phyloP scores from a whole-genome alignment of 192 early-diverging fungal species.

The Oehlia diaphana region DNA sequence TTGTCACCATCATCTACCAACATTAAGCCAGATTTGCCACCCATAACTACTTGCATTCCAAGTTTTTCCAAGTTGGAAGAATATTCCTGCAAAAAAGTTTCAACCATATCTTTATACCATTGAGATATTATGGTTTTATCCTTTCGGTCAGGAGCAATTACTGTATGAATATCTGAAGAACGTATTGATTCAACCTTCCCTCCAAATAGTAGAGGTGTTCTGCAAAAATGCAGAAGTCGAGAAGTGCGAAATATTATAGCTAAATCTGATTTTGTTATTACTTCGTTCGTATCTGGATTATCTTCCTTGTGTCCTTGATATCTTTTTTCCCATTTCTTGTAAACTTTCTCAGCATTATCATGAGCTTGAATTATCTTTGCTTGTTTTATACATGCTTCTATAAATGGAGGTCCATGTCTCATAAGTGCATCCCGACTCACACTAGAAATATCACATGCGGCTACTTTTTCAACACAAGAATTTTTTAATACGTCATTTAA shows the following conservation, averaged over 20 bases:
- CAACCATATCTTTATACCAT: slow-evolving; percentile 50
- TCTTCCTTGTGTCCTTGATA: slow-evolving; percentile 42
- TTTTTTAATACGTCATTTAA: slow-evolving; percentile 20
- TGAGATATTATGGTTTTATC: slow-evolving; percentile 13
- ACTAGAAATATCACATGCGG: slow-evolving; percentile 13
- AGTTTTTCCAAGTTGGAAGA: slow-evolving; percentile 53
- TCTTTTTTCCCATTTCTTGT: slow-evolving; percentile 56
- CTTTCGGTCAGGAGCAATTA: not conserved
- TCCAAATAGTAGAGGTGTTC: slow-evolving; percentile 53
- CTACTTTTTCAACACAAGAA: not conserved
- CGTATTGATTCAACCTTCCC: slow-evolving; percentile 37
- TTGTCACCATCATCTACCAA: slow-evolving; percentile 33
- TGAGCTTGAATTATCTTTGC: slow-evolving; percentile 51
- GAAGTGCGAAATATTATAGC: slow-evolving; percentile 54
- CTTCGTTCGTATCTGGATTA: slow-evolving; percentile 36
- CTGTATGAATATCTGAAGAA: not conserved
- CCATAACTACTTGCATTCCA: slow-evolving; percentile 61
- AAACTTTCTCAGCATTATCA: slow-evolving; percentile 56
- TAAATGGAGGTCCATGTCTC: slow-evolving; percentile 54
- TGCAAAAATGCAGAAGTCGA: slow-evolving; percentile 59
- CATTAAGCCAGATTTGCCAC: slow-evolving; percentile 46
- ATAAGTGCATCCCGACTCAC: slow-evolving; percentile 48
- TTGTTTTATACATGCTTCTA: slow-evolving; percentile 48
- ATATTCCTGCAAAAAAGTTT: slow-evolving; percentile 58
- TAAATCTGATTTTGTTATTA: slow-evolving; percentile 50